Percentiles rank a stretch among this genome's conserved stretches.
These are phyloP conservation scores for Phtheirospermum japonicum DNA, from an alignment of 257 asterid species.

Conservation along the genomic window DNA sequence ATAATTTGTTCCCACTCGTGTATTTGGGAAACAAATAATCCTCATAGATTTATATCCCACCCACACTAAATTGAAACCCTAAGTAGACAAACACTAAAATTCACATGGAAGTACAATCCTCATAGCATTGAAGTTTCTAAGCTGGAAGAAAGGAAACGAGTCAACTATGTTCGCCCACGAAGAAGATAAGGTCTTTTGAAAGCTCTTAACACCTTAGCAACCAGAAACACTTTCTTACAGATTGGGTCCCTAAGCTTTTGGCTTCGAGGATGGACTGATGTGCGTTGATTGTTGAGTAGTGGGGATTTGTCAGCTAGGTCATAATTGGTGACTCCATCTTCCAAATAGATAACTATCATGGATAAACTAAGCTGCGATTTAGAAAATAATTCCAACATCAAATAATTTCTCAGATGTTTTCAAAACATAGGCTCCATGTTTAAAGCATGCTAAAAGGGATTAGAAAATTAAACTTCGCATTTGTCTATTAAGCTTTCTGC, in stretches of 20 bases:
- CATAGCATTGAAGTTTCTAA: neutral
- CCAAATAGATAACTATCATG: neutral
- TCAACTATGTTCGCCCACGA: neutral
- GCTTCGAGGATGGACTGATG: neutral
- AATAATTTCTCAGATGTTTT: neutral
- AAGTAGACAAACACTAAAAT: neutral
- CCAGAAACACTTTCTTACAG: too few species aligned
- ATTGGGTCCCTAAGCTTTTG: neutral
- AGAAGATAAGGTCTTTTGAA: too few species aligned
- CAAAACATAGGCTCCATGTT: slow-evolving; percentile 3
- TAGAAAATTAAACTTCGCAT: neutral
- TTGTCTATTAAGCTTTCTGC: neutral
- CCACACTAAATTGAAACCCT: neutral
- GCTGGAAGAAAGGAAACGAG: neutral
- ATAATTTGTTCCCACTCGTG: neutral
- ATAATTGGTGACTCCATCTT: neutral
- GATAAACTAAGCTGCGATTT: slow-evolving; percentile 1
- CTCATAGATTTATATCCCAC: slow-evolving; percentile 1
- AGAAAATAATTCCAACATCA: neutral
- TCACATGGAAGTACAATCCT: neutral
- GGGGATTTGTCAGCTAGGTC: neutral
- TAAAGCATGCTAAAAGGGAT: neutral
- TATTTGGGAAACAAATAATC: neutral
- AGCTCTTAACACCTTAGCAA: too few species aligned
- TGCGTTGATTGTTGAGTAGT: neutral